These are phyloP conservation scores for Tagetes patula DNA, from an alignment of 129 eudicot genomes.

Conservation along the genomic window DNA sequence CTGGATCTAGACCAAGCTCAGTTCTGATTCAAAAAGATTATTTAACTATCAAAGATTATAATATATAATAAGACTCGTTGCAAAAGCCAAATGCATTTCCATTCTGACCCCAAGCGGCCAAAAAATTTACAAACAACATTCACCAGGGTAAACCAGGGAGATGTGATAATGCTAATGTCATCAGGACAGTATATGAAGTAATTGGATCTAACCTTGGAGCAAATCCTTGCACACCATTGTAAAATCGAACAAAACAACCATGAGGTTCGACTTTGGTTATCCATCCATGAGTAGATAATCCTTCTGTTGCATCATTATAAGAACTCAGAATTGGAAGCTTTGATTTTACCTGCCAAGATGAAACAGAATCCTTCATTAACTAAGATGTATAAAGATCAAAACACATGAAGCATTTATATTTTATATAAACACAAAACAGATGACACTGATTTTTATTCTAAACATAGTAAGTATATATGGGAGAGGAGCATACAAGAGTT, in stretches of 20 bases:
- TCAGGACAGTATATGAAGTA: conserved; percentile 3
- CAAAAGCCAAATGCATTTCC: conserved; percentile 17
- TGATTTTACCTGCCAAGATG: conserved; percentile 69
- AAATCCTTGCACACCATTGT: conserved; percentile 95
- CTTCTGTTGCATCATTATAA: conserved; percentile 86
- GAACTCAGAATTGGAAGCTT: conserved; percentile 77
- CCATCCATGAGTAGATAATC: conserved; percentile 95
- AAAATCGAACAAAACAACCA: conserved; percentile 93
- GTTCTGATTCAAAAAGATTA: conserved; percentile 44
- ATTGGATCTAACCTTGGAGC: conserved; percentile 67
- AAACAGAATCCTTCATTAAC: conserved; percentile 14
- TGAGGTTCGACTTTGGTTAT: conserved; percentile 83
- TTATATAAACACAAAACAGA: neutral
- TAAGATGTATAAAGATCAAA: neutral
- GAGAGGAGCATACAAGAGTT: conserved; percentile 67
- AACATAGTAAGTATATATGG: neutral
- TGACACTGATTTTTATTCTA: neutral
- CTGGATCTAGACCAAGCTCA: conserved; percentile 88
- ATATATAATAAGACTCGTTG: neutral
- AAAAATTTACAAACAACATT: conserved; percentile 7
- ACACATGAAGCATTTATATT: neutral
- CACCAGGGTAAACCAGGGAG: conserved; percentile 4
- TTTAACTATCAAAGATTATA: neutral
- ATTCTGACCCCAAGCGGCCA: conserved; percentile 2
- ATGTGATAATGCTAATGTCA: conserved; percentile 13